phyloP scores from a whole-genome alignment of 139 green algal genomes.

The Coelastrella sp. region DNA sequence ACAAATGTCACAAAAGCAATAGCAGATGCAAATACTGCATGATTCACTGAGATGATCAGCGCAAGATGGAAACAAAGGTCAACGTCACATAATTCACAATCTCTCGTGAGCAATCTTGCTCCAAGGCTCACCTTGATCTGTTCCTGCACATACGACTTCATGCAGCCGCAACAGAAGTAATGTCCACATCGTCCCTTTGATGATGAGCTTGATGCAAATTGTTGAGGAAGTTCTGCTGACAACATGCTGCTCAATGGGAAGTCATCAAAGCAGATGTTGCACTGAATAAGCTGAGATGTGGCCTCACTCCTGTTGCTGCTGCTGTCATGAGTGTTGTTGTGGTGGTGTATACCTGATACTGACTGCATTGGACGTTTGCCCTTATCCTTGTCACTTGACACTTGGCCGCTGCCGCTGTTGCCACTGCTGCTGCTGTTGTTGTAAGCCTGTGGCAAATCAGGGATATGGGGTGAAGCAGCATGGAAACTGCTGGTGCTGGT shows the following conservation, averaged over 20 bases:
- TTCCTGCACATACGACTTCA: conserved; percentile 50
- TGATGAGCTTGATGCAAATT: background rate
- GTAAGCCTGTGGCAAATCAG: background rate
- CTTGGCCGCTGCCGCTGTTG: background rate
- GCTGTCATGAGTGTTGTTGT: background rate
- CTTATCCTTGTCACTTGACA: background rate
- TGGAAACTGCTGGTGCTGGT: background rate
- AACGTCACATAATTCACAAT: background rate
- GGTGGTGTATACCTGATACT: background rate
- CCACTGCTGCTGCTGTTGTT: background rate
- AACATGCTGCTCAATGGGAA: conserved; percentile 26
- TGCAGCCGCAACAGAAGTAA: conserved; percentile 57
- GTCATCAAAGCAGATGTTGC: conserved; percentile 40
- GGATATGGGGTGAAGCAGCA: background rate
- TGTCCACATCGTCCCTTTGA: conserved; percentile 38
- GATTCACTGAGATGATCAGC: background rate
- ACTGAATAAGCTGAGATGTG: background rate
- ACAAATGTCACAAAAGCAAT: background rate
- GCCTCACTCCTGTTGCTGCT: background rate
- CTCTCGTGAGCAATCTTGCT: background rate
- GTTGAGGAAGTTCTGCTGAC: conserved; percentile 12
- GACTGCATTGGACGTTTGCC: background rate
- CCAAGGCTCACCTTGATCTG: conserved; percentile 28
- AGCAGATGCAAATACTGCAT: background rate
- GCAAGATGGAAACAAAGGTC: background rate